Evolutionary conservation across 2,329 filamentous ascomycete species (phyloP).

Genomic region (Alternaria sp.): DNA sequence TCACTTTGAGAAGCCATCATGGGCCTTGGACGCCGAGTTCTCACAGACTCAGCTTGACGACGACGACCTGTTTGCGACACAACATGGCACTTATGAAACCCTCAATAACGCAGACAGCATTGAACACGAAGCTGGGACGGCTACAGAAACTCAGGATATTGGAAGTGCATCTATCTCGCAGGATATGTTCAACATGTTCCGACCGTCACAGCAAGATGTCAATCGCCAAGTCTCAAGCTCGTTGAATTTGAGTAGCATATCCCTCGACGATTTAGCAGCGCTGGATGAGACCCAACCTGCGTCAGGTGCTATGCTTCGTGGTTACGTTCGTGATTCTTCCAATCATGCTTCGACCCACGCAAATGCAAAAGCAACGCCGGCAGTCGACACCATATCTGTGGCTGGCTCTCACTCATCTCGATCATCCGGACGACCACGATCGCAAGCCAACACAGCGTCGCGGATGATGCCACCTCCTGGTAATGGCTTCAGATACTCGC

Average conservation of each 20-base stretch:
- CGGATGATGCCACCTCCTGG: slow-evolving; percentile 30
- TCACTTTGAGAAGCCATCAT: background rate
- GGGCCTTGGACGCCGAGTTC: background rate
- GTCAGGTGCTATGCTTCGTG: background rate
- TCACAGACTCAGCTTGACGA: background rate
- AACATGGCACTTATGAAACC: background rate
- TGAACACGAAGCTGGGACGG: slow-evolving; percentile 3
- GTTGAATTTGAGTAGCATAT: slow-evolving; percentile 14
- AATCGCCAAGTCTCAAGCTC: background rate
- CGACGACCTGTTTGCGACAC: background rate
- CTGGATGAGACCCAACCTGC: background rate
- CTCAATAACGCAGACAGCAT: slow-evolving; percentile 10
- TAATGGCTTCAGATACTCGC: background rate
- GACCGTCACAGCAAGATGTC: background rate
- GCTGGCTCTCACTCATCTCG: slow-evolving; percentile 8
- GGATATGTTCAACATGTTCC: background rate
- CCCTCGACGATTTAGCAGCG: slow-evolving; percentile 17
- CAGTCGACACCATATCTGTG: background rate
- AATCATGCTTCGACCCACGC: background rate
- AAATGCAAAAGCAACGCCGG: background rate
- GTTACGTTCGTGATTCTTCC: background rate
- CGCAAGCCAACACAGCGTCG: slow-evolving; percentile 42
- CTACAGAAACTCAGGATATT: slow-evolving; percentile 18
- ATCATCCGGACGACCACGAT: slow-evolving; percentile 30
- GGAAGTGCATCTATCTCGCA: background rate